These are phyloP conservation scores for Metschnikowia reukaufii DNA, from an alignment of 805 yeast species.

Conservation along the genomic window DNA sequence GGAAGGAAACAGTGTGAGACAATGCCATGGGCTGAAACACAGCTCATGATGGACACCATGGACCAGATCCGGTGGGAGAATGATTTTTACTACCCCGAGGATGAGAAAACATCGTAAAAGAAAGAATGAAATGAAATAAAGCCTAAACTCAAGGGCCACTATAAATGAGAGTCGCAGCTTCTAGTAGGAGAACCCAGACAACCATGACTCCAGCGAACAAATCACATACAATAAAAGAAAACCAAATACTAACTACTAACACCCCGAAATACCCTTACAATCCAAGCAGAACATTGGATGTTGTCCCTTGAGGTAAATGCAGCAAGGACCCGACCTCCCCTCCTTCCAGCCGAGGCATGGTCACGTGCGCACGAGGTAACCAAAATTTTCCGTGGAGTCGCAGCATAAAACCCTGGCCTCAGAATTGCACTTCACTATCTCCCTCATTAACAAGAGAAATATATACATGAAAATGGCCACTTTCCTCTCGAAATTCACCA, in stretches of 20 bases:
- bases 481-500: conserved; percentile 28
- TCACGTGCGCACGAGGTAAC: conserved; percentile 15
- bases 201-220: too few species aligned
- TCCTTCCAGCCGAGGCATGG: too few species aligned
- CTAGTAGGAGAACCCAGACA: too few species aligned
- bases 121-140: neutral
- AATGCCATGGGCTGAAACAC: conserved; percentile 47
- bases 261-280: too few species aligned
- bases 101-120: conserved; percentile 9
- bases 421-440: neutral
- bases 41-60: conserved; percentile 48
- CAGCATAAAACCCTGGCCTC: neutral
- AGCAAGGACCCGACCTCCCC: too few species aligned
- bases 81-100: conserved; percentile 47
- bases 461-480: conserved; percentile 29
- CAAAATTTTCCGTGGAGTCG: conserved; percentile 13
- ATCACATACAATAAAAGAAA: too few species aligned
- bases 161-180: too few species aligned
- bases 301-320: too few species aligned
- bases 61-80: conserved; percentile 46
- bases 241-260: too few species aligned
- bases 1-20: conserved; percentile 38
- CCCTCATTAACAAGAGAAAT: neutral
- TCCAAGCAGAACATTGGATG: too few species aligned
- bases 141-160: too few species aligned